Evolutionary conservation across 148 eudicot genomes (phyloP).

Genomic region (Vaccinium macrocarpon): DNA sequence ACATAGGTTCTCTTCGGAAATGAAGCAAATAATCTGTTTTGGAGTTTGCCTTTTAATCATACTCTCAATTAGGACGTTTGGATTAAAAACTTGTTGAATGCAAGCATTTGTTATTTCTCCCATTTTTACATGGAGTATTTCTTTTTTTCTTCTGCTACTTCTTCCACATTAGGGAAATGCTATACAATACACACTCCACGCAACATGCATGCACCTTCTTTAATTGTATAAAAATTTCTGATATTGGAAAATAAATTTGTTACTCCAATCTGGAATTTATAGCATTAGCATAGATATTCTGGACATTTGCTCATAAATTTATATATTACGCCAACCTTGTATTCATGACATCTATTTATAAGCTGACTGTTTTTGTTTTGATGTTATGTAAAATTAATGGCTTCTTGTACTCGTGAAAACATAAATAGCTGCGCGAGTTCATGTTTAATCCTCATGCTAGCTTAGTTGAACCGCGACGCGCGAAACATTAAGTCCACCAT

Average conservation of each 20-base stretch:
- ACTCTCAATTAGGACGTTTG: too few species aligned
- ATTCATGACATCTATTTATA: not conserved
- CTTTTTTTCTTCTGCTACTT: too few species aligned
- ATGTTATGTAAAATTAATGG: not conserved
- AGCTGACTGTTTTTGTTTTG: not conserved
- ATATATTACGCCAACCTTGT: not conserved
- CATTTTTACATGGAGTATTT: not conserved
- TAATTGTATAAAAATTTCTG: not conserved
- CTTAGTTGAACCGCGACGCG: not conserved
- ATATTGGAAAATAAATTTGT: not conserved
- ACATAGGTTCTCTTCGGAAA: not conserved
- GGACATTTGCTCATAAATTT: not conserved
- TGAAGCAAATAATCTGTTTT: not conserved
- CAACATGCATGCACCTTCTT: too few species aligned
- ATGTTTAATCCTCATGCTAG: not conserved
- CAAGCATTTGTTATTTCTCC: not conserved
- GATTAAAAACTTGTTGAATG: not conserved
- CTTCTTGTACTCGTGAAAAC: not conserved
- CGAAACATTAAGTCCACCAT: too few species aligned
- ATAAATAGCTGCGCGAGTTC: not conserved
- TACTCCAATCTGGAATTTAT: too few species aligned
- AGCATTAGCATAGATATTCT: not conserved
- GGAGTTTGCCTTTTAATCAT: too few species aligned
- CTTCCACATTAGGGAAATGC: not conserved
- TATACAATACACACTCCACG: too few species aligned